Conservation (phyloP, 768 basidiomycete species). For the Leucocoprinus leucothites region DNA sequence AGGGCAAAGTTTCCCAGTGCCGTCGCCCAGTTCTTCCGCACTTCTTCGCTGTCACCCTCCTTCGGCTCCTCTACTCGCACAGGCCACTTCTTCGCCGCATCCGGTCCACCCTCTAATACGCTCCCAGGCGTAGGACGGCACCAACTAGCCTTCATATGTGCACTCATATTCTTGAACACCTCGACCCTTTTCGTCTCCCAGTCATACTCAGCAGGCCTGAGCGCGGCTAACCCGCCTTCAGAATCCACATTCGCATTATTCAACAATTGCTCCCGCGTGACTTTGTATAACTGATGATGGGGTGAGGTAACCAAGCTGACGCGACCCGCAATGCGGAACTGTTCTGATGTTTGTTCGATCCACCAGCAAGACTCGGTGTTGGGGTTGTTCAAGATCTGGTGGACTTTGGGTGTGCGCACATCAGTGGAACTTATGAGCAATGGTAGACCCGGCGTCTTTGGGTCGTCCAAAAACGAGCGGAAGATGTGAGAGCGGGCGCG, state of each 20-base stretch:
- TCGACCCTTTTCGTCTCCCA: slow-evolving; percentile 68
- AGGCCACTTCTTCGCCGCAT: slow-evolving; percentile 65
- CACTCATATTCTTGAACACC: slow-evolving; percentile 57
- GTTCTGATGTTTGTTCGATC: slow-evolving; percentile 62
- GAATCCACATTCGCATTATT: slow-evolving; percentile 16
- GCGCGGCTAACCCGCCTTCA: slow-evolving; percentile 25
- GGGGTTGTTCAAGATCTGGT: slow-evolving; percentile 47
- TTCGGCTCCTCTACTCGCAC: slow-evolving; percentile 45
- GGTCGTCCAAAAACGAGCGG: slow-evolving; percentile 47
- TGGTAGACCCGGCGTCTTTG: slow-evolving; percentile 39
- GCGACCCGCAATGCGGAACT: slow-evolving; percentile 67
- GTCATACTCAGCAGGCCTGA: slow-evolving; percentile 43
- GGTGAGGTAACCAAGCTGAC: slow-evolving; percentile 56
- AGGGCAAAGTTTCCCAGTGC: slow-evolving; percentile 71
- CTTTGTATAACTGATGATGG: slow-evolving; percentile 29
- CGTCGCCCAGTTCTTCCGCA: slow-evolving; percentile 42
- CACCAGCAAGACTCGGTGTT: slow-evolving; percentile 72
- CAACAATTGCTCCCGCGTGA: slow-evolving; percentile 27
- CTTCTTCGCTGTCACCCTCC: slow-evolving; percentile 36
- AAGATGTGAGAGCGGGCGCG: slow-evolving; percentile 67
- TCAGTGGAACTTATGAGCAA: slow-evolving; percentile 71
- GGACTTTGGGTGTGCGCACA: slow-evolving; percentile 64
- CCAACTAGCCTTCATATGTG: slow-evolving; percentile 69
- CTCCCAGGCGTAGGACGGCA: slow-evolving; percentile 66
- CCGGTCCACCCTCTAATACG: slow-evolving; percentile 44